phyloP scores from a whole-genome alignment of 2,329 filamentous ascomycete species.

The Herpotrichia juniperi region DNA sequence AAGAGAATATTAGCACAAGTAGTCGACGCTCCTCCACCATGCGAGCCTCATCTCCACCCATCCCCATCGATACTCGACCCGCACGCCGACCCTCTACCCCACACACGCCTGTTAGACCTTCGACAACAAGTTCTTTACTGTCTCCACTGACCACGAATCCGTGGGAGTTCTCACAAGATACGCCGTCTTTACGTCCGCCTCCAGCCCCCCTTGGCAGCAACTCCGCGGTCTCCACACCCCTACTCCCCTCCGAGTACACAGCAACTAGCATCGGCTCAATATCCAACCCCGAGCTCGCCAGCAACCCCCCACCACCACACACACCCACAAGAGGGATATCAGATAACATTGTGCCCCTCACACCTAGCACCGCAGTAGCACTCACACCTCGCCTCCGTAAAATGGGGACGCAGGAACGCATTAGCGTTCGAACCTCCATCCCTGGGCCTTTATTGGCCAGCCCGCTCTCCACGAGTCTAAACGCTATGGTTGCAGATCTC shows the following conservation, averaged over 20 bases:
- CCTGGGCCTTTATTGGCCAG: conserved; percentile 64
- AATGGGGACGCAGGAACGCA: conserved; percentile 42
- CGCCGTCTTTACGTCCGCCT: conserved; percentile 7
- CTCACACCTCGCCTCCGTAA: conserved; percentile 32
- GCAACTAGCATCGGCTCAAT: conserved; percentile 15
- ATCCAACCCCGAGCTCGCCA: conserved; percentile 22
- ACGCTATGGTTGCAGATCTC: conserved; percentile 69
- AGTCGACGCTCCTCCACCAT: conserved; percentile 31
- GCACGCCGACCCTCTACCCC: conserved; percentile 28
- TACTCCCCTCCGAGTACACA: conserved; percentile 36
- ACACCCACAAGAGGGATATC: conserved; percentile 22
- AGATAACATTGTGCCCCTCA: conserved; percentile 21
- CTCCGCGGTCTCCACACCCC: conserved; percentile 32
- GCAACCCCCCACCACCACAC: conserved; percentile 14
- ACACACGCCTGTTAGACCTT: conserved; percentile 18
- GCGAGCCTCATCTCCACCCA: conserved; percentile 28
- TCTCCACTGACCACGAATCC: conserved; percentile 35
- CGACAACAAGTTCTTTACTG: conserved; percentile 6
- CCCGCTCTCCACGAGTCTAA: conserved; percentile 65
- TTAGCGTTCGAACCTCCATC: conserved; percentile 55
- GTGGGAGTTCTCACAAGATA: conserved; percentile 24
- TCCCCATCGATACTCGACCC: conserved; percentile 20
- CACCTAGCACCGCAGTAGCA: conserved; percentile 25
- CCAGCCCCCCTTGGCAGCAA: conserved; percentile 23
- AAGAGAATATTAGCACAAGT: conserved; percentile 11